phyloP scores from a whole-genome alignment of 768 basidiomycete species.

The Fomitopsis serialis region DNA sequence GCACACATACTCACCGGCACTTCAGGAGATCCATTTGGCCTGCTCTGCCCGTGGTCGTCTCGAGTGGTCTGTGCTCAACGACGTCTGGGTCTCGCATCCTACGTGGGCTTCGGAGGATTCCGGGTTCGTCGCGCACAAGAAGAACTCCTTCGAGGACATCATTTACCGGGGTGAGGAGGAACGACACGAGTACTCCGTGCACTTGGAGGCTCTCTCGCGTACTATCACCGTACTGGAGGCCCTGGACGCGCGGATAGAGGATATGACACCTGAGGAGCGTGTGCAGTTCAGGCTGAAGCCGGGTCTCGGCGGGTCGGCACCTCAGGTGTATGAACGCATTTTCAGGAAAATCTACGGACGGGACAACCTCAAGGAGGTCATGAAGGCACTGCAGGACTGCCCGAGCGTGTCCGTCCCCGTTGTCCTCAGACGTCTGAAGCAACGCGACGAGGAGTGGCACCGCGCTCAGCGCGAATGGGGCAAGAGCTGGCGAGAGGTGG shows the following conservation, averaged over 20 bases:
- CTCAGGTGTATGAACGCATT: constrained; percentile 84
- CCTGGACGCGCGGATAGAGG: constrained; percentile 73
- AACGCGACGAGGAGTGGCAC: constrained; percentile 97
- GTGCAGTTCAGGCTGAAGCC: constrained; percentile 74
- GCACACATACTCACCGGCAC: not conserved
- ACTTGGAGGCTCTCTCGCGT: constrained; percentile 83
- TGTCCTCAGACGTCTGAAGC: constrained; percentile 81
- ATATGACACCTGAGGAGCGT: constrained; percentile 87
- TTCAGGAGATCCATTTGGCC: constrained; percentile 79
- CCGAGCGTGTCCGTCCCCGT: constrained; percentile 90
- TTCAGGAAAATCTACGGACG: constrained; percentile 92
- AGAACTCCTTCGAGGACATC: constrained; percentile 93
- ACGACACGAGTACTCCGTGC: constrained; percentile 95
- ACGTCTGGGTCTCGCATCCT: constrained; percentile 97
- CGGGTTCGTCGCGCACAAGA: constrained; percentile 92
- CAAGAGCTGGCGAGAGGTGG: constrained; percentile 93
- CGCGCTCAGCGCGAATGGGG: constrained; percentile 93
- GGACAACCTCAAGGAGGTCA: constrained; percentile 69
- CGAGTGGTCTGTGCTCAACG: constrained; percentile 93
- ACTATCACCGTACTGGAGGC: constrained; percentile 93
- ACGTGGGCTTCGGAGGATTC: constrained; percentile 97
- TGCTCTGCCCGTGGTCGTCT: constrained; percentile 95
- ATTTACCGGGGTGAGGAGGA: constrained; percentile 98
- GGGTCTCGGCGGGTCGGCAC: constrained; percentile 85
- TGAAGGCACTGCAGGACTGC: constrained; percentile 85